phyloP scores from a whole-genome alignment of 2,329 filamentous ascomycete species.

The Colletotrichum graminicola region DNA sequence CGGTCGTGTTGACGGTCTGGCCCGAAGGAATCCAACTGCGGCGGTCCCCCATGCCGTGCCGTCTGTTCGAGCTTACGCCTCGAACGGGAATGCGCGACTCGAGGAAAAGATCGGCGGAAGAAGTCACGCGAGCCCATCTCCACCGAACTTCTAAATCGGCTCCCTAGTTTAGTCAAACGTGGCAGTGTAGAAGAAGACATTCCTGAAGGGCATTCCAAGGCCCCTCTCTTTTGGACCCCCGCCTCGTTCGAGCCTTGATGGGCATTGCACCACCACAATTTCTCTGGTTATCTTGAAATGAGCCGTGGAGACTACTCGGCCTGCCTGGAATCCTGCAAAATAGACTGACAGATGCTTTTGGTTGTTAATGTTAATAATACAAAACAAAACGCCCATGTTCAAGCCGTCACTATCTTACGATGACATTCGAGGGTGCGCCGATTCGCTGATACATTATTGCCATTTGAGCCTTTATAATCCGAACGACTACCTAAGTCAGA shows the following conservation, averaged over 20 bases:
- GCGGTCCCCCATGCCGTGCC: no score
- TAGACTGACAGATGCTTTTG: not conserved
- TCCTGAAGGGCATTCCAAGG: not conserved
- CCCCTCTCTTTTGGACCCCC: not conserved
- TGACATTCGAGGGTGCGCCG: no score
- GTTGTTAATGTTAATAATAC: not conserved
- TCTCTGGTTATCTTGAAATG: not conserved
- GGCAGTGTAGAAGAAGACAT: not conserved
- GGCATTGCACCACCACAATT: no score
- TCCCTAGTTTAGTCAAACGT: not conserved
- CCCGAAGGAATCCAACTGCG: not conserved
- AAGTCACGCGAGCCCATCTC: not conserved
- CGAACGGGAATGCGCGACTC: not conserved
- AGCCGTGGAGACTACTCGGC: not conserved
- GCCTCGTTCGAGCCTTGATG: not conserved
- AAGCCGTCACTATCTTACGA: not conserved
- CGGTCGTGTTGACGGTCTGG: not conserved
- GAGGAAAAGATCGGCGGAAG: not conserved
- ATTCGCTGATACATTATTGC: not conserved
- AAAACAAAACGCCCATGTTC: not conserved
- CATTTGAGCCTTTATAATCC: not conserved
- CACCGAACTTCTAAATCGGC: not conserved
- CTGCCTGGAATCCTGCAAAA: not conserved
- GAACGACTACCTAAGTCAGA: slow-evolving; percentile 18
- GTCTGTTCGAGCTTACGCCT: no score